These are phyloP conservation scores for Harringtonia lauricola DNA, from an alignment of 2,329 filamentous ascomycete genomes.

Conservation along the genomic window DNA sequence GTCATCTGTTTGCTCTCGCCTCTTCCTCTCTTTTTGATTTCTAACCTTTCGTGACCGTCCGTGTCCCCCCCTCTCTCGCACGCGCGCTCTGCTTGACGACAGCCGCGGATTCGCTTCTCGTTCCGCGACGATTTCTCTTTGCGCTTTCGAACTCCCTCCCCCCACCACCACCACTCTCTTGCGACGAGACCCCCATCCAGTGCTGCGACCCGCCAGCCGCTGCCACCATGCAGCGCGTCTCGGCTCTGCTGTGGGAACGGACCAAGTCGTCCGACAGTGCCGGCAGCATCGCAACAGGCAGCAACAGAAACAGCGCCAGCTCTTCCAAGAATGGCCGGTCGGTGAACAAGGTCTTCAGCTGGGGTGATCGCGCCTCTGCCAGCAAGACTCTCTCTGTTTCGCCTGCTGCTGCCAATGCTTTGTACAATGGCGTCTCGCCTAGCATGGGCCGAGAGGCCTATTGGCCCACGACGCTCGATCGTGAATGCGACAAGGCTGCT, in stretches of 20 bases:
- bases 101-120: no score
- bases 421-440: conserved; percentile 34
- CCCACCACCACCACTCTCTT: no score
- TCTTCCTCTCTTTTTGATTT: no score
- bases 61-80: no score
- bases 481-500: conserved; percentile 70
- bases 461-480: conserved; percentile 64
- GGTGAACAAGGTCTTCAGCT: conserved; percentile 21
- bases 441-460: conserved; percentile 58
- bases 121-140: no score
- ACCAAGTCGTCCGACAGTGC: conserved; percentile 10
- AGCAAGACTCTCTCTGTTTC: conserved; percentile 7
- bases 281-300: conserved; percentile 1
- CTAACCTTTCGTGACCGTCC: no score
- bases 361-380: conserved; percentile 14
- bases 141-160: no score
- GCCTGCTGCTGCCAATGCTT: conserved; percentile 9
- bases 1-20: no score
- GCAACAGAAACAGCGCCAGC: not conserved
- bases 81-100: no score
- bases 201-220: not conserved
- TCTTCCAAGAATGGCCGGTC: conserved; percentile 6
- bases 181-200: no score
- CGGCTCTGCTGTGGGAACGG: conserved; percentile 27
- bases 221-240: conserved; percentile 32